phyloP scores from a whole-genome alignment of 2,329 filamentous ascomycete species.

The Geosmithia putterillii region DNA sequence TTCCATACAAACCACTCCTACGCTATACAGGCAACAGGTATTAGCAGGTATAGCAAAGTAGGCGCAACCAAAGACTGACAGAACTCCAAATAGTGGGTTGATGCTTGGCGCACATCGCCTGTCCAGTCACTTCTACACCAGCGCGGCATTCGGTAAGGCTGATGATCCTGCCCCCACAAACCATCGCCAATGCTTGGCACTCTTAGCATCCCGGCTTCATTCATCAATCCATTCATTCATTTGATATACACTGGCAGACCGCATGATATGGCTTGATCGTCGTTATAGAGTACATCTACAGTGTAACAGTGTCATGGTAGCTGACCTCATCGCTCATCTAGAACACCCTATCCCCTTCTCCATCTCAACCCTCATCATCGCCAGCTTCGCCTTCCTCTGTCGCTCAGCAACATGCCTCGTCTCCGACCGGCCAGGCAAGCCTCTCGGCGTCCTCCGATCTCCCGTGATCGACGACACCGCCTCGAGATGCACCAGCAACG shows the following conservation, averaged over 20 bases:
- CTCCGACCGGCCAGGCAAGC: background rate
- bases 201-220: background rate
- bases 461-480: background rate
- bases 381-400: background rate
- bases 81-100: conserved; percentile 1
- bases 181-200: background rate
- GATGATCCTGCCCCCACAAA: background rate
- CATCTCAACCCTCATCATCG: background rate
- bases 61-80: no score
- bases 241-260: no score
- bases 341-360: conserved; percentile 2
- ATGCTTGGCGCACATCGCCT: background rate
- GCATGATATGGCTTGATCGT: no score
- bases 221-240: no score
- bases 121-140: conserved; percentile 2
- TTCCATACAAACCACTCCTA: no score
- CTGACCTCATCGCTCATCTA: background rate
- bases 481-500: background rate
- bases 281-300: no score
- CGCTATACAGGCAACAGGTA: no score
- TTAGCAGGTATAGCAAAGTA: no score
- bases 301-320: no score
- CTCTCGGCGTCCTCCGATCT: background rate
- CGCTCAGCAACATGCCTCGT: background rate
- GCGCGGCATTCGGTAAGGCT: conserved; percentile 2